Evolutionary conservation across 2,329 filamentous ascomycete genomes (phyloP).

Genomic region (Exophiala bonariae): DNA sequence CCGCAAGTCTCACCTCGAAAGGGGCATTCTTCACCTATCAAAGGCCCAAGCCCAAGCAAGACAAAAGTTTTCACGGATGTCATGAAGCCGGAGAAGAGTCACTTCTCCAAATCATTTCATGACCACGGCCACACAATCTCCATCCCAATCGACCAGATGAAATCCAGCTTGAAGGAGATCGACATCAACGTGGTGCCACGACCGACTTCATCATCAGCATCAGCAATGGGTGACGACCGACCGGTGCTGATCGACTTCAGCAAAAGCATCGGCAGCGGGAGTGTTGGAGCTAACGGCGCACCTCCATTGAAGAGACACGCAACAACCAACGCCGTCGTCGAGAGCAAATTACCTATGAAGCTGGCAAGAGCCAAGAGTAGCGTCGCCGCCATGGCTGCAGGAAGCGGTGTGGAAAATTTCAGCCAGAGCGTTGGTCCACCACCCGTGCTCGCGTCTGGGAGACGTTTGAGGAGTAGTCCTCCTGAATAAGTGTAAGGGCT

Average conservation of each 20-base stretch:
- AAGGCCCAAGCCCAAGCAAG: conserved; percentile 47
- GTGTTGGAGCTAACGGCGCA: conserved; percentile 8
- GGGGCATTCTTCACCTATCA: conserved; percentile 22
- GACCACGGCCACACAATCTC: conserved; percentile 30
- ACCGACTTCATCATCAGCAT: conserved; percentile 10
- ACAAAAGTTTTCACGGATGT: conserved; percentile 54
- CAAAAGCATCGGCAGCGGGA: conserved; percentile 20
- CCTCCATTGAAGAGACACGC: conserved; percentile 26
- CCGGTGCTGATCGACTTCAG: conserved; percentile 27
- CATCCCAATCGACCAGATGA: conserved; percentile 30
- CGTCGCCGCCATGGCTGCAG: conserved; percentile 5
- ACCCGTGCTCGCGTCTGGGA: conserved; percentile 19
- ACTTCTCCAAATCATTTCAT: conserved; percentile 5
- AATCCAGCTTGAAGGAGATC: conserved; percentile 48
- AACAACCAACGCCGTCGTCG: conserved; percentile 23
- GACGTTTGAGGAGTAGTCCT: conserved; percentile 40
- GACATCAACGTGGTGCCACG: conserved; percentile 47
- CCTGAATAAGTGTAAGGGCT: conserved; percentile 14
- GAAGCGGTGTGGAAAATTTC: conserved; percentile 20
- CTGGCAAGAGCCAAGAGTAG: conserved; percentile 15
- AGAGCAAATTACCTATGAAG: conserved; percentile 19
- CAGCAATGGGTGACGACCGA: conserved; percentile 20
- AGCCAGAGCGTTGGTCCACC: conserved; percentile 31
- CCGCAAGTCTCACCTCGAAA: conserved; percentile 25
- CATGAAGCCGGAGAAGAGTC: conserved; percentile 20